These are phyloP conservation scores for Brassica juncea DNA, from an alignment of 345 rosid genomes.

Conservation along the genomic window DNA sequence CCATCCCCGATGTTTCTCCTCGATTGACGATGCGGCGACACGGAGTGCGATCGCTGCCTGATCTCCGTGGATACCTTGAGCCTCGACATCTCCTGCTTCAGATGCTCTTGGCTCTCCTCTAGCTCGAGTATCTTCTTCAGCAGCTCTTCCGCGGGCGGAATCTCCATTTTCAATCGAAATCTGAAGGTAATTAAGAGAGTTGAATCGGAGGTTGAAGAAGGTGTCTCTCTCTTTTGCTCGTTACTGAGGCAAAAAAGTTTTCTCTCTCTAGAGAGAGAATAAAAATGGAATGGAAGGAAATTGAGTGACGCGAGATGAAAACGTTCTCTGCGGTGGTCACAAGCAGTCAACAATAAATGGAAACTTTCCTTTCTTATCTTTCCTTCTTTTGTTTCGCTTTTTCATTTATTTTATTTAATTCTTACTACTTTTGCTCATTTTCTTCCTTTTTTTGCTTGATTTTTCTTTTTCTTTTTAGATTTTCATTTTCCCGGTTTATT, in stretches of 20 bases:
- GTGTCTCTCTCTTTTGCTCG: constrained; percentile 16
- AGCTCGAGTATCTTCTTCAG: constrained; percentile 83
- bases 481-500: background rate
- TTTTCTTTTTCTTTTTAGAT: background rate
- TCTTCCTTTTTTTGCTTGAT: background rate
- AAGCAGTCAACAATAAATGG: constrained; percentile 41
- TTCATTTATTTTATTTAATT: background rate
- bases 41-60: constrained; percentile 80
- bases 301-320: constrained; percentile 6
- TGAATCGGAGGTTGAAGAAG: constrained; percentile 31
- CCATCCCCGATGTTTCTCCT: constrained; percentile 46
- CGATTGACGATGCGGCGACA: constrained; percentile 64
- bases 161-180: constrained; percentile 52
- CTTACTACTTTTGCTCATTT: constrained; percentile 12
- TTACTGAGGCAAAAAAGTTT: background rate
- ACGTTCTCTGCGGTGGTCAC: constrained; percentile 3
- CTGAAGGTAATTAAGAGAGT: constrained; percentile 27
- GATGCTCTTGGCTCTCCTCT: constrained; percentile 81
- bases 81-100: constrained; percentile 77
- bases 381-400: background rate
- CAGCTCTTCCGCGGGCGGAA: constrained; percentile 74
- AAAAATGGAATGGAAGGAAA: constrained; percentile 18
- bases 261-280: background rate
- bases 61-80: constrained; percentile 53
- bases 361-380: constrained; percentile 27